phyloP scores from a whole-genome alignment of 192 early-diverging fungal species.

The Entophlyctis helioformis region DNA sequence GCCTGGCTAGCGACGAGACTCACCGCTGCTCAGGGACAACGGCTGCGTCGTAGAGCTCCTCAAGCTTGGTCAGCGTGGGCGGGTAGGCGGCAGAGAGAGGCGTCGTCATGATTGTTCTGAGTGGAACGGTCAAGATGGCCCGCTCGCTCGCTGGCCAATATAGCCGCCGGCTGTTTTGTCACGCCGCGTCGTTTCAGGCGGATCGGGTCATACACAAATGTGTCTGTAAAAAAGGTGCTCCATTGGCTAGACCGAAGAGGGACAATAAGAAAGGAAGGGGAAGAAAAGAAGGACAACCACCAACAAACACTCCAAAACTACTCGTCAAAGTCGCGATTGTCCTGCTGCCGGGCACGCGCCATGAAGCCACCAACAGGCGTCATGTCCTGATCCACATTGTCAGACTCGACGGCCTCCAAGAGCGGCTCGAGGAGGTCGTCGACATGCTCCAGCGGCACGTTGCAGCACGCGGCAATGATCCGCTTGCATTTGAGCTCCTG shows the following conservation, averaged over 20 bases:
- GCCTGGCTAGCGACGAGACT: too few species aligned
- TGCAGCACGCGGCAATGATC: constrained; percentile 78
- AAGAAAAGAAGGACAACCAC: too few species aligned
- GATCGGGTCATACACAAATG: too few species aligned
- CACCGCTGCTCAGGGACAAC: too few species aligned
- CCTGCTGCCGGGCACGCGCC: constrained; percentile 12
- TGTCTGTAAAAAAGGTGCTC: neutral
- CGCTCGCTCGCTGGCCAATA: too few species aligned
- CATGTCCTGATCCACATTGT: constrained; percentile 25
- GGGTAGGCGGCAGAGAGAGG: too few species aligned
- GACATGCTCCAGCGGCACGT: constrained; percentile 66
- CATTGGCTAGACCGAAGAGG: neutral
- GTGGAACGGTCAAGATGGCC: too few species aligned
- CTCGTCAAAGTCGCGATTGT: neutral
- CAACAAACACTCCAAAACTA: neutral
- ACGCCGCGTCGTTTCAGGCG: too few species aligned
- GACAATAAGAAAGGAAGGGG: neutral
- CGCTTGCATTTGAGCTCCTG: constrained; percentile 69
- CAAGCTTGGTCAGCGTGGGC: too few species aligned
- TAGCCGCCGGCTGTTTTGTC: too few species aligned
- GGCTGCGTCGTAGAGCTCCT: too few species aligned
- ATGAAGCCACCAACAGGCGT: constrained; percentile 17
- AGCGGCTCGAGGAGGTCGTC: constrained; percentile 66
- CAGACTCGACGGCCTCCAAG: constrained; percentile 66
- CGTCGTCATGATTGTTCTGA: too few species aligned